Evolutionary conservation across 1,284 basidiomycete species (phyloP), one percentile per base, ranked within the genome.

Genomic region (Pterulicium gracile): DNA sequence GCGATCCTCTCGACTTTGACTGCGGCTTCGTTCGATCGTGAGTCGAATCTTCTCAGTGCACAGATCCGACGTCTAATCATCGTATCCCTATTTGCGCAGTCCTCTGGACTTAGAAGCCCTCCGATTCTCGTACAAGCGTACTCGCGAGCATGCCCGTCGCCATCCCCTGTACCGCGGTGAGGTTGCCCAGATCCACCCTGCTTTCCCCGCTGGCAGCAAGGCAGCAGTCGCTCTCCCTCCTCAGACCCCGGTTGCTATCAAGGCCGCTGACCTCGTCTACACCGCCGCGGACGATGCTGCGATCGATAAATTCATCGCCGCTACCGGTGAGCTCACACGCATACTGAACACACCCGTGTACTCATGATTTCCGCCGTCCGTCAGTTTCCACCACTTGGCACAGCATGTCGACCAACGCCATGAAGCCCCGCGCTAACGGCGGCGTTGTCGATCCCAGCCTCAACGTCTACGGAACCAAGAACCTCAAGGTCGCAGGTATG

Each of bases 101-200:
- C 36, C 36, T 12, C 72, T 69, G 2, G 81, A 84, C 55, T 24
- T 84, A 2, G 67, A 64, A 1, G 61, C 72, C 12, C 56, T 79
- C 50, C 61, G 69, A 44, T 78, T 74, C 68, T 61, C 55, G 0
- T 85, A 81, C 56, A 85, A 84, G 56, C 68, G 65, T 50, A 50
- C 60, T 18, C 64, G 77, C 15, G 81, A 84, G 58, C 56, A 76
- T 27, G 69, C 66, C 1, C 70, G 81, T 19, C 72, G 80, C 1
- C 71, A 82, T 69, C 61, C 65, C 0, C 58, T 59, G 17, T 83
- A 71, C 57, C 67, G 73, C 1, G 81, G 80, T 3, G 80, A 55
- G 0, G 46, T 53, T 1, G 34, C 55, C 2, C 42, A 49, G 1
- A 53, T 53, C 12, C 74, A 82, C 51, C 81, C 81, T 0, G 45